Evolutionary conservation across 1,139 yeast species (phyloP).

Genomic region (Spathaspora sp.): DNA sequence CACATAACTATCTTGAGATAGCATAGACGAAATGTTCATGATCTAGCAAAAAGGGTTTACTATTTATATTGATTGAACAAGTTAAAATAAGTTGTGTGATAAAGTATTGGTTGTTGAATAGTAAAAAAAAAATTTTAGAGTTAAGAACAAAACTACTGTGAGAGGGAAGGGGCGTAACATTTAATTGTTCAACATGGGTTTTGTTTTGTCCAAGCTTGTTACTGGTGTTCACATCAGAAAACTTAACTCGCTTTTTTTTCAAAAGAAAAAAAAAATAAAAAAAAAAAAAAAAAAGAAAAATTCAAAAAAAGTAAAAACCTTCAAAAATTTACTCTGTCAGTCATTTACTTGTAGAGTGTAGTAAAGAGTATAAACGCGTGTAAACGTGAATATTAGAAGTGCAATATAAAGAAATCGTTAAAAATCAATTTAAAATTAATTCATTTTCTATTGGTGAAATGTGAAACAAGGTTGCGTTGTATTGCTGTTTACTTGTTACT

Average conservation of each 20-base stretch:
- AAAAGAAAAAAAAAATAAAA: not conserved
- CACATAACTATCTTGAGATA: conserved; percentile 26
- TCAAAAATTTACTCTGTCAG: too few species aligned
- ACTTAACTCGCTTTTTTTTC: not conserved
- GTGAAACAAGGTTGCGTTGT: not conserved
- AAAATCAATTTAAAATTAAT: too few species aligned
- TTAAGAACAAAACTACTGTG: conserved; percentile 1
- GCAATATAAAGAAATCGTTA: too few species aligned
- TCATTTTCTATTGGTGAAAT: not conserved
- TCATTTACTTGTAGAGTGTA: not conserved
- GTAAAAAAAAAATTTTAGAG: not conserved
- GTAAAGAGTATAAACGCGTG: not conserved
- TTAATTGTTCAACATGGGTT: not conserved
- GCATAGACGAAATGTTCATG: conserved; percentile 44
- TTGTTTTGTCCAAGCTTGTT: not conserved
- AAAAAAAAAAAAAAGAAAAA: not conserved
- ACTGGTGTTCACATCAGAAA: not conserved
- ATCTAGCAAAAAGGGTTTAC: not conserved
- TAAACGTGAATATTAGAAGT: too few species aligned
- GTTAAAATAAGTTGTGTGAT: not conserved
- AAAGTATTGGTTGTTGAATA: not conserved
- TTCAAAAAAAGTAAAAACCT: not conserved
- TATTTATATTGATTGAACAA: conserved; percentile 5
- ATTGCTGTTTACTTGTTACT: not conserved
- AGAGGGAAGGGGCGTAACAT: not conserved